Percentiles rank a stretch among this genome's conserved stretches.
These are phyloP conservation scores for Heliamphora pulchella DNA, from an alignment of 179 eudicot species.

Conservation along the genomic window DNA sequence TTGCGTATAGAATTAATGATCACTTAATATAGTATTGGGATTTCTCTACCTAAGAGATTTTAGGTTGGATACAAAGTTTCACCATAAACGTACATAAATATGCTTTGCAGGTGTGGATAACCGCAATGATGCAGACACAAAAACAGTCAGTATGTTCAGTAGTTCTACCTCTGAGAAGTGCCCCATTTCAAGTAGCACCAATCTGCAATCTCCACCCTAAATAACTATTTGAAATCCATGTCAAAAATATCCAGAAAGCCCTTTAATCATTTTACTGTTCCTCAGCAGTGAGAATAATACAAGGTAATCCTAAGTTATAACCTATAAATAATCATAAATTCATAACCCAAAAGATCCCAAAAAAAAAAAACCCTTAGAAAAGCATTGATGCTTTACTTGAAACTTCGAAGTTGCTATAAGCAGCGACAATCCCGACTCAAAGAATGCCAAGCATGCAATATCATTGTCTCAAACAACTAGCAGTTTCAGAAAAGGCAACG, in stretches of 20 bases:
- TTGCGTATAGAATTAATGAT: too few relatives aligned
- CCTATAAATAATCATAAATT: too few relatives aligned
- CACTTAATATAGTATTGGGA: too few relatives aligned
- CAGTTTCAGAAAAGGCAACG: background rate
- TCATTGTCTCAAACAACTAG: background rate
- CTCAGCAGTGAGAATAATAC: background rate
- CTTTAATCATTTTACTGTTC: background rate
- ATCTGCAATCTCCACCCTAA: too few relatives aligned
- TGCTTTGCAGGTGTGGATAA: background rate
- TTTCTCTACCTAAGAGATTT: too few relatives aligned
- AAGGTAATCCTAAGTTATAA: background rate
- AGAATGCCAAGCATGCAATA: background rate
- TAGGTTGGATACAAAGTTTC: too few relatives aligned
- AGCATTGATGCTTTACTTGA: background rate
- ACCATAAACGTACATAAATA: background rate
- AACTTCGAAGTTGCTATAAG: slow-evolving; percentile 10
- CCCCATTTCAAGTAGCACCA: too few relatives aligned
- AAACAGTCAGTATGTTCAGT: background rate
- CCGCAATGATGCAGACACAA: background rate
- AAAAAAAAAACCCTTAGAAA: background rate
- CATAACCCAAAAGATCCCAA: background rate
- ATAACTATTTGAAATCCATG: background rate
- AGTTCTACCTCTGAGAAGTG: too few relatives aligned
- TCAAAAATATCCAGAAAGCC: background rate
- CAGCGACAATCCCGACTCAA: background rate